These are phyloP conservation scores for Quercus mongolica DNA, from an alignment of 306 rosid genomes.

Conservation along the genomic window DNA sequence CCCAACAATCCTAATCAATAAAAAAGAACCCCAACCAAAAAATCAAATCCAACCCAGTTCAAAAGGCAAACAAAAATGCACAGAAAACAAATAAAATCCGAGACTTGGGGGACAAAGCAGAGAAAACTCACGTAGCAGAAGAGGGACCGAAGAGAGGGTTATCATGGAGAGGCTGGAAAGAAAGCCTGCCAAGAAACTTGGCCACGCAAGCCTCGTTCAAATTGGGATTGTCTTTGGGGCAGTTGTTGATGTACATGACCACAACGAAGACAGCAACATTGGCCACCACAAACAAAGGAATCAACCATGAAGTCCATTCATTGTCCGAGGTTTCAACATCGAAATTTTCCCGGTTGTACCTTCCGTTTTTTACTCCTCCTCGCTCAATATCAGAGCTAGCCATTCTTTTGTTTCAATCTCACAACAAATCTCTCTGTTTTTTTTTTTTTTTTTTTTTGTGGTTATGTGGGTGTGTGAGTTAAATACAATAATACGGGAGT, in stretches of 20 bases:
- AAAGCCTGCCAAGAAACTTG: conserved; percentile 50
- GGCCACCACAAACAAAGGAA: conserved; percentile 59
- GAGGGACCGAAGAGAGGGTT: conserved; percentile 89
- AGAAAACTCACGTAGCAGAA: conserved; percentile 55
- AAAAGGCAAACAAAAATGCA: neutral
- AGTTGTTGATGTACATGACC: conserved; percentile 69
- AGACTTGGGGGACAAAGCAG: neutral
- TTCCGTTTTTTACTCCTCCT: conserved; percentile 43
- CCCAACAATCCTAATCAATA: neutral
- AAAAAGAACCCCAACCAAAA: neutral
- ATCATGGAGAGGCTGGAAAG: conserved; percentile 71
- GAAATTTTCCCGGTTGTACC: conserved; percentile 13
- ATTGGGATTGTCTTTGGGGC: conserved; percentile 45
- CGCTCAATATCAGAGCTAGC: conserved; percentile 55
- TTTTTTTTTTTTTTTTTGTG: neutral
- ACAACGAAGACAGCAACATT: conserved; percentile 56
- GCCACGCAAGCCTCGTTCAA: conserved; percentile 50
- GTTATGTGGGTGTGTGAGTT: neutral
- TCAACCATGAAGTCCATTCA: conserved; percentile 83
- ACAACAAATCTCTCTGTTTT: neutral
- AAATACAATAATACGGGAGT: neutral
- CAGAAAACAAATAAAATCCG: neutral
- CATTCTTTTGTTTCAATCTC: conserved; percentile 32
- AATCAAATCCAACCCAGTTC: neutral
- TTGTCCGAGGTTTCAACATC: conserved; percentile 37